Percentiles rank a stretch among this genome's conserved stretches.
Evolutionary conservation across 2,329 filamentous ascomycete genomes (phyloP).

Genomic region (Paramyrothecium sp.): DNA sequence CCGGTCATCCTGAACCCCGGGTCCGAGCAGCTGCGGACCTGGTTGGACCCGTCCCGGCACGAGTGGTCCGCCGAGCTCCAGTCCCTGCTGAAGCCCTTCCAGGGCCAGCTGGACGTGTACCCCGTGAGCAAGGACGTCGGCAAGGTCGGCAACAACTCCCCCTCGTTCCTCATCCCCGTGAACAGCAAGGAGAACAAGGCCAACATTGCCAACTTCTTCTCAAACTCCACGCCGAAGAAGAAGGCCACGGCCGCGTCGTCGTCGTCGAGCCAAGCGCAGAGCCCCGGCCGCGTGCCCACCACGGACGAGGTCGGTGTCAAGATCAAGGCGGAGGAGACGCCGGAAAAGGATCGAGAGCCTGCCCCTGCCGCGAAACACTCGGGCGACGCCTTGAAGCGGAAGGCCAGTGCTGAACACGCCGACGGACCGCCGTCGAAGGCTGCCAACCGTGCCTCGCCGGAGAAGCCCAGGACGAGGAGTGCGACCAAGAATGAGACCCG

Average conservation of each 20-base stretch:
- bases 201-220: conserved; percentile 94
- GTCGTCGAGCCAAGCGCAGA: conserved; percentile 5
- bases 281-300: conserved; percentile 1
- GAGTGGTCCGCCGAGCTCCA: conserved; percentile 82
- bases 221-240: conserved; percentile 48
- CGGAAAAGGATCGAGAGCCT: not conserved
- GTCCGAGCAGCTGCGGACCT: conserved; percentile 66
- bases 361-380: not conserved
- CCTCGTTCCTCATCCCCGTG: conserved; percentile 78
- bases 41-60: conserved; percentile 72
- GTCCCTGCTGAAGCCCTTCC: conserved; percentile 72
- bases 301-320: not conserved
- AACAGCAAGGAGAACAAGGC: conserved; percentile 85
- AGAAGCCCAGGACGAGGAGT: conserved; percentile 32
- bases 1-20: conserved; percentile 84
- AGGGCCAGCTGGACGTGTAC: conserved; percentile 79
- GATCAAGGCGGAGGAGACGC: not conserved
- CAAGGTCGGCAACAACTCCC: conserved; percentile 90
- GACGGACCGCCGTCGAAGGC: conserved; percentile 20
- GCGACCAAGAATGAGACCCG: conserved; percentile 38
- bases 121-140: conserved; percentile 86
- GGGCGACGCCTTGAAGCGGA: conserved; percentile 18
- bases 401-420: conserved; percentile 11
- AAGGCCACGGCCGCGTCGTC: not conserved
- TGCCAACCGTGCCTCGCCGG: conserved; percentile 6